Evolutionary conservation across 345 rosid species (phyloP).

Genomic region (Populus davidiana): DNA sequence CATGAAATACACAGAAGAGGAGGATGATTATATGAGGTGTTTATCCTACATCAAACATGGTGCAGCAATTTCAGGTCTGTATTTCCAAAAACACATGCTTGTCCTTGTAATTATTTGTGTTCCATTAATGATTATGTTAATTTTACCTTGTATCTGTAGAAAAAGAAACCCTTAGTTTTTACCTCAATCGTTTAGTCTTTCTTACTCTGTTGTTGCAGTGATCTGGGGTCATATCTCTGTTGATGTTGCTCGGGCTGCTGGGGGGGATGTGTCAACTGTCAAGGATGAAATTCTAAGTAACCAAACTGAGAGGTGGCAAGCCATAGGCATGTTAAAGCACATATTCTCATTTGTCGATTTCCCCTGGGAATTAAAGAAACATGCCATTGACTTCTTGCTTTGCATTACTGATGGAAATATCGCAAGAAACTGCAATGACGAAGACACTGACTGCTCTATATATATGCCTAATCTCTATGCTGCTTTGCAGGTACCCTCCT

Average conservation of each 20-base stretch:
- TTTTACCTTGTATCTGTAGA: background rate
- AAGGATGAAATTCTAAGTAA: conserved; percentile 52
- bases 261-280: conserved; percentile 38
- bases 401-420: conserved; percentile 45
- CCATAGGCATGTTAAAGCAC: conserved; percentile 68
- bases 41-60: conserved; percentile 61
- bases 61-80: conserved; percentile 71
- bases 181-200: background rate
- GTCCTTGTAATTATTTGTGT: background rate
- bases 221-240: conserved; percentile 57
- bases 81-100: conserved; percentile 8
- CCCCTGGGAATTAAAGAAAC: conserved; percentile 66
- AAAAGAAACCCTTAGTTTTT: background rate
- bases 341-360: conserved; percentile 50
- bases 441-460: conserved; percentile 44
- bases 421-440: conserved; percentile 31
- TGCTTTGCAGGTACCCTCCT: conserved; percentile 57
- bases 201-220: conserved; percentile 40
- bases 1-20: conserved; percentile 45
- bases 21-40: conserved; percentile 41
- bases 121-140: background rate
- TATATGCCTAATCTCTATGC: conserved; percentile 60
- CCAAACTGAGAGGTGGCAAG: conserved; percentile 70
- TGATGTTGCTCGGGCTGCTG: conserved; percentile 46
- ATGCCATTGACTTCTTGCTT: conserved; percentile 63